phyloP scores from a whole-genome alignment of 768 basidiomycete genomes.

The Tylopilus felleus region DNA sequence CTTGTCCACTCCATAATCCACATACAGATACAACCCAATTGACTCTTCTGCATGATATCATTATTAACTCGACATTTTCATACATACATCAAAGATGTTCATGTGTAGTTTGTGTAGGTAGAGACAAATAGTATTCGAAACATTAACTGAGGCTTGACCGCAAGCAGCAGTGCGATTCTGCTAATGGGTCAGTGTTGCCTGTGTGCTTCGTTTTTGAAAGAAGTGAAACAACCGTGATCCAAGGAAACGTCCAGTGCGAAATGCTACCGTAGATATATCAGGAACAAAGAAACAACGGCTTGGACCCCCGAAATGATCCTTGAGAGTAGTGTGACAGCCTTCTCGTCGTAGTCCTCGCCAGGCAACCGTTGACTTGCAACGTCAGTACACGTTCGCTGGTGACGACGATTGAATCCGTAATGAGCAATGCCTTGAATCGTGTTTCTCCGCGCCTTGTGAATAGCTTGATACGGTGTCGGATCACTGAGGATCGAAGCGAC shows the following conservation, averaged over 20 bases:
- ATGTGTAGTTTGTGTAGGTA: conserved; percentile 4
- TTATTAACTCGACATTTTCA: conserved; percentile 21
- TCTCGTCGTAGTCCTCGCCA: neutral
- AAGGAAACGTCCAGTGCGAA: too few relatives aligned
- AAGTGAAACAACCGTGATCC: too few relatives aligned
- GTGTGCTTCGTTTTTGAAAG: too few relatives aligned
- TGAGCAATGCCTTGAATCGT: neutral
- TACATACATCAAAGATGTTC: conserved; percentile 4
- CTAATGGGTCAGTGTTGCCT: too few relatives aligned
- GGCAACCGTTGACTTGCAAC: neutral
- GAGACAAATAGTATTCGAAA: neutral
- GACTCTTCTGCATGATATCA: conserved; percentile 28
- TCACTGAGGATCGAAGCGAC: neutral
- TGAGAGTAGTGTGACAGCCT: neutral
- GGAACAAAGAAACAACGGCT: neutral
- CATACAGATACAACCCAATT: conserved; percentile 21
- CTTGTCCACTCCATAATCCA: conserved; percentile 28
- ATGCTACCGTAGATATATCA: too few relatives aligned
- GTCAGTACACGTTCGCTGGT: neutral
- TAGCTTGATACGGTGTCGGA: neutral
- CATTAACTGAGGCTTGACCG: too few relatives aligned
- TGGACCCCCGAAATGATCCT: neutral
- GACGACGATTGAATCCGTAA: neutral
- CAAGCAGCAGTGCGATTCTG: too few relatives aligned
- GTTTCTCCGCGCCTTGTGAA: too few relatives aligned